Base-by-base conservation (phyloP, 305 asterid genomes). In the Solanum chacoense region DNA sequence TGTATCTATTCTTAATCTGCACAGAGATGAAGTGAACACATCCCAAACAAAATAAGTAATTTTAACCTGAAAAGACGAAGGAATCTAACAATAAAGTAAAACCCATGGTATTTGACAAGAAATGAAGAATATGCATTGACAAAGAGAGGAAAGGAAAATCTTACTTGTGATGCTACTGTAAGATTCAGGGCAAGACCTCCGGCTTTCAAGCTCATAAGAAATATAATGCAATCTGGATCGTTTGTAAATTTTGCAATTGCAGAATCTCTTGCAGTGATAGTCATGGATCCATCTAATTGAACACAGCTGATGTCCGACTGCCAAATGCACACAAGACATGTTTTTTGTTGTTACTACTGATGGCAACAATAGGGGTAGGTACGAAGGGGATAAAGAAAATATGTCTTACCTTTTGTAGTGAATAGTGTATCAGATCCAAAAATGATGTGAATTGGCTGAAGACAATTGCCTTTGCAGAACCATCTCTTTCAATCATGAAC, bases 161-260 rank as follows among this genome's bases (percentile, higher is more conserved):
- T 90, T 91, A 96, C 99, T 92, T 96, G 95, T 37, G 99, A 97
- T 88, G 98, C 98, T 63, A 93, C 98, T 6, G 98, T 97, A 88
- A 96, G 98, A 89, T 97, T 96, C 91, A 97, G 95, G 69, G 99
- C 98, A 75, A 96, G 97, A 67, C 99, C 99, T 85, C 96, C 98
- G 9, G 98, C 99, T 92, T 96, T 97, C 91, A 97, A 91, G 93
- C 98, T 95, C 96, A 97, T 93, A 18, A 97, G 93, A 76, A 97
- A 97, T 71, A 97, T 93, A 93, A 96, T 94, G 95, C 98, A 97
- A 87, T 89, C 74, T 76, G 98, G 94, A 88, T 97, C 98, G 35
- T 93, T 94, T 0, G 94, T 94, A 88, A 97, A 96, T 91, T 79
- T 93, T 90, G 92, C 91, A 72, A 96, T 94, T 81, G 99, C 98